Percentiles rank a stretch among this genome's conserved stretches.
phyloP scores from a whole-genome alignment of 345 rosid species.

The Excoecaria agallocha region DNA sequence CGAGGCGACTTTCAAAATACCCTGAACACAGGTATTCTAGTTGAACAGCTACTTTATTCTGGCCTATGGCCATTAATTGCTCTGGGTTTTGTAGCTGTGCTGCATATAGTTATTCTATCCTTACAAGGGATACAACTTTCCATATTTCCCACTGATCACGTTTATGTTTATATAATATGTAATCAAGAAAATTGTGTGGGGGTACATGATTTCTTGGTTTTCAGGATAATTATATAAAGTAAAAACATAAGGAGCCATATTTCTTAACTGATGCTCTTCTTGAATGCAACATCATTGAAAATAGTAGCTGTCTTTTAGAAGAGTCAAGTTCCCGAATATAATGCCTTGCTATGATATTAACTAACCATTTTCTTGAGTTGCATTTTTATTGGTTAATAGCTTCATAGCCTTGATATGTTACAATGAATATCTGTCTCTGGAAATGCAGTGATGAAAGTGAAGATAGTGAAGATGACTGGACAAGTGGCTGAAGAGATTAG shows the following conservation, averaged over 20 bases:
- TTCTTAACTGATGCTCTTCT: neutral
- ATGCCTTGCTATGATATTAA: too few relatives aligned
- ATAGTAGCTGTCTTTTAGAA: neutral
- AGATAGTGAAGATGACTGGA: slow-evolving; percentile 59
- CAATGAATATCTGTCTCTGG: neutral
- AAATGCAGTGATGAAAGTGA: slow-evolving; percentile 75
- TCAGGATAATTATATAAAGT: neutral
- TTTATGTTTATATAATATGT: too few relatives aligned
- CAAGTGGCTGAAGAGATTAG: slow-evolving; percentile 40
- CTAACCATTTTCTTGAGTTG: neutral
- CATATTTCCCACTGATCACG: too few relatives aligned
- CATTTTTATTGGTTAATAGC: neutral
- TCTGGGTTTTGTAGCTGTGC: neutral
- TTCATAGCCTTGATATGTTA: neutral
- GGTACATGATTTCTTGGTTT: too few relatives aligned
- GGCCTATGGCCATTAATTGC: neutral
- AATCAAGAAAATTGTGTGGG: too few relatives aligned
- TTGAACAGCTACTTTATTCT: neutral
- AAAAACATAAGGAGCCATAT: neutral
- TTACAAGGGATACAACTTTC: too few relatives aligned
- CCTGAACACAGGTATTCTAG: slow-evolving; percentile 64
- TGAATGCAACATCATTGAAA: neutral
- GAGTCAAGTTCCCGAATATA: too few relatives aligned
- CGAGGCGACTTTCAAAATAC: slow-evolving; percentile 76
- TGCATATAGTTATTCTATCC: neutral